phyloP scores from a whole-genome alignment of 2,329 filamentous ascomycete species.

The Stemphylium beticola region DNA sequence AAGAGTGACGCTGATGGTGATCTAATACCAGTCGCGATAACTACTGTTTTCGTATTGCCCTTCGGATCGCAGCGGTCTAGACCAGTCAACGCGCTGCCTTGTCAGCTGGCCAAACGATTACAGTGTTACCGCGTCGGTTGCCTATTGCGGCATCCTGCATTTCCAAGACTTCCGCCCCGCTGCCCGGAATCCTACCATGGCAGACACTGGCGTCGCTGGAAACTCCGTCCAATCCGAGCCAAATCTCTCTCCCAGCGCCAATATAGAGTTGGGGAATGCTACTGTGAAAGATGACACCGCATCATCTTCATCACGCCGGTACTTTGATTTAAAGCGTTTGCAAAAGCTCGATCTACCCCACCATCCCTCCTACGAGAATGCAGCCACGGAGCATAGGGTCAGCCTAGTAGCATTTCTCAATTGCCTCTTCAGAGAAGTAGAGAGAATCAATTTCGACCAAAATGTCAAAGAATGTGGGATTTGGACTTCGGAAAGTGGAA shows the following conservation, averaged over 20 bases:
- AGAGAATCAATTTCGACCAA: conserved; percentile 23
- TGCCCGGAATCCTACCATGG: conserved; percentile 11
- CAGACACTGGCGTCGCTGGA: background rate
- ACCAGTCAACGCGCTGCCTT: conserved; percentile 1
- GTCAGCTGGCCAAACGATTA: conserved; percentile 9
- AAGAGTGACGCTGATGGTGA: background rate
- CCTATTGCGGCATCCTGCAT: conserved; percentile 2
- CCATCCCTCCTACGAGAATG: conserved; percentile 19
- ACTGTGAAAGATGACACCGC: background rate
- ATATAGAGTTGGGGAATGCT: too few species aligned
- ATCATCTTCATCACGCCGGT: background rate
- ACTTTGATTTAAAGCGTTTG: conserved; percentile 17
- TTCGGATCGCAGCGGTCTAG: conserved; percentile 8
- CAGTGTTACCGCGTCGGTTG: conserved; percentile 1
- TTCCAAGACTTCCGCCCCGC: conserved; percentile 27
- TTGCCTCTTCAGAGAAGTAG: conserved; percentile 25
- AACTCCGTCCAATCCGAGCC: conserved; percentile 11
- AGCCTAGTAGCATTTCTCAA: conserved; percentile 24
- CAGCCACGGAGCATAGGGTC: conserved; percentile 4
- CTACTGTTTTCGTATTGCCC: background rate
- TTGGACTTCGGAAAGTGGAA: conserved; percentile 17
- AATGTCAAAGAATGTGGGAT: conserved; percentile 18
- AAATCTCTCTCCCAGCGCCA: background rate
- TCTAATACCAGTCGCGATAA: background rate
- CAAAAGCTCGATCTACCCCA: conserved; percentile 25